Evolutionary conservation across 805 yeast genomes (phyloP).

Genomic region (Schwanniomyces polymorphus): DNA sequence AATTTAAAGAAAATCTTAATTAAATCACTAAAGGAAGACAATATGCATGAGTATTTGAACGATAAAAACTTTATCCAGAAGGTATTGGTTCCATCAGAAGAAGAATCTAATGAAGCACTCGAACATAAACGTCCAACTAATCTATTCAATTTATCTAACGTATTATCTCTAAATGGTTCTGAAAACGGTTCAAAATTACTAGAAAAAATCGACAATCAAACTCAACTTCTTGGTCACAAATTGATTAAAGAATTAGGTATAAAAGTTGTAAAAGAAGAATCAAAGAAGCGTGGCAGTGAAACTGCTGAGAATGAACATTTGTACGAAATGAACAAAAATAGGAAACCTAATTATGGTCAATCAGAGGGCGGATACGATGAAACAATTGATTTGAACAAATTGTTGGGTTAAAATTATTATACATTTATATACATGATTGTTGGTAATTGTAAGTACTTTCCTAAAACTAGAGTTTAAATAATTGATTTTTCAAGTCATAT

Average conservation of each 20-base stretch:
- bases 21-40: slow-evolving; percentile 17
- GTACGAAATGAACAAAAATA: slow-evolving; percentile 11
- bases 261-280: slow-evolving; percentile 13
- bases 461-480: slow-evolving; percentile 30
- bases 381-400: slow-evolving; percentile 22
- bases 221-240: slow-evolving; percentile 14
- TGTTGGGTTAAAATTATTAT: slow-evolving; percentile 3
- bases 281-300: slow-evolving; percentile 5
- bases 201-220: slow-evolving; percentile 8
- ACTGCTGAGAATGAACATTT: slow-evolving; percentile 7
- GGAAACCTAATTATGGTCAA: slow-evolving; percentile 21
- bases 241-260: slow-evolving; percentile 22
- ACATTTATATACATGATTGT: slow-evolving; percentile 1
- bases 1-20: slow-evolving; percentile 23
- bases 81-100: slow-evolving; percentile 10
- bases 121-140: slow-evolving; percentile 19
- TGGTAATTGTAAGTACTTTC: not conserved
- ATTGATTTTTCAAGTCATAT: slow-evolving; percentile 35
- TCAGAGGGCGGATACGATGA: slow-evolving; percentile 24
- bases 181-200: slow-evolving; percentile 15
- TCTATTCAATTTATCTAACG: slow-evolving; percentile 30
- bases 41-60: slow-evolving; percentile 18
- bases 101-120: not conserved
- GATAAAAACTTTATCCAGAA: slow-evolving; percentile 25
- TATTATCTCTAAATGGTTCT: slow-evolving; percentile 17